Percentiles rank a stretch among this genome's conserved stretches.
phyloP scores from a whole-genome alignment of 2,329 filamentous ascomycete genomes.

The Fusarium denticulatum region DNA sequence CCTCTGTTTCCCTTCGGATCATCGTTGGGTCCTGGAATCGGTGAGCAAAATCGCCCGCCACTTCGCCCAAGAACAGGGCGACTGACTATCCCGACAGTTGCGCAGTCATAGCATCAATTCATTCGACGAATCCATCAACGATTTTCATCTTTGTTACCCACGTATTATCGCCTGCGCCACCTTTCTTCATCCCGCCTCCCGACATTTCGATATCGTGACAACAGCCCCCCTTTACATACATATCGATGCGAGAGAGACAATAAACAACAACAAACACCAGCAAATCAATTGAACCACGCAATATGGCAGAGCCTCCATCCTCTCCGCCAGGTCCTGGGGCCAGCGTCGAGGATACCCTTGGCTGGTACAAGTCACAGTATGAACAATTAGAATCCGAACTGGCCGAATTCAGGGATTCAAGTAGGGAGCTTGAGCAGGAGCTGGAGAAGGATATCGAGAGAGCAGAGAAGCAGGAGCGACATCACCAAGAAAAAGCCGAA shows the following conservation, averaged over 20 bases:
- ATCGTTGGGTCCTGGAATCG: constrained; percentile 35
- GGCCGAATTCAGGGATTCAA: constrained; percentile 92
- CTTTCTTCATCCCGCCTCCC: constrained; percentile 3
- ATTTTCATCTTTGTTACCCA: constrained; percentile 13
- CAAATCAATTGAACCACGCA: constrained; percentile 27
- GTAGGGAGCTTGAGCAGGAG: constrained; percentile 92
- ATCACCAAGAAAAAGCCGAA: constrained; percentile 88
- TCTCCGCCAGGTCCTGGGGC: constrained; percentile 67
- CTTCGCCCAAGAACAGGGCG: constrained; percentile 20
- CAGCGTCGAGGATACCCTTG: constrained; percentile 77
- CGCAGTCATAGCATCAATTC: constrained; percentile 11
- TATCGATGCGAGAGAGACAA: constrained; percentile 28
- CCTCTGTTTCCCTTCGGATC: constrained; percentile 20
- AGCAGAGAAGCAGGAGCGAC: constrained; percentile 90
- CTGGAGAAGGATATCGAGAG: constrained; percentile 96
- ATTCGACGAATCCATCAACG: constrained; percentile 5
- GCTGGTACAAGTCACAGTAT: constrained; percentile 97
- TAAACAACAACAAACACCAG: constrained; percentile 12
- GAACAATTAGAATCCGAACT: constrained; percentile 91
- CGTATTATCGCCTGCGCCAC: constrained; percentile 11
- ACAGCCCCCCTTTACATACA: constrained; percentile 7
- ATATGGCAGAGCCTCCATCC: constrained; percentile 69
- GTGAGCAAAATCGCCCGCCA: constrained; percentile 40
- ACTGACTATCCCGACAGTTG: constrained; percentile 35
- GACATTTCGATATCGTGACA: constrained; percentile 16